Conservation (phyloP, 805 yeast genomes). For the Cyberlindnera euphorbiiphila region DNA sequence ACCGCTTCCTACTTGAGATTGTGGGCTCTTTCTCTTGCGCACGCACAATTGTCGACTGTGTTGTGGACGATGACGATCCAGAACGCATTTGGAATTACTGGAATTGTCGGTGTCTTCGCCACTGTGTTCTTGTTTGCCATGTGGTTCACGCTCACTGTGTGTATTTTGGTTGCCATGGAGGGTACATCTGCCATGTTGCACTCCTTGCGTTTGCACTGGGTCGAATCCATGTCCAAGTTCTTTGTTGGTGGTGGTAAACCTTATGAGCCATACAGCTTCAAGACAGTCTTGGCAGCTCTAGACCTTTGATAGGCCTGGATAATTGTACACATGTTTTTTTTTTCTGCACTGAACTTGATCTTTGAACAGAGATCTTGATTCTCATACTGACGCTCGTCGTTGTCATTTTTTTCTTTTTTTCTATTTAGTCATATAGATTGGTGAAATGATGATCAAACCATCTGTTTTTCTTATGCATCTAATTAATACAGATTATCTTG, state of each 20-base stretch:
- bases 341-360: too few relatives aligned
- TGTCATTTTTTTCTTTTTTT: neutral
- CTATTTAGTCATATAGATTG: conserved; percentile 1
- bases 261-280: conserved; percentile 83
- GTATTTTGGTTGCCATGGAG: conserved; percentile 93
- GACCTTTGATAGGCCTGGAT: conserved; percentile 7
- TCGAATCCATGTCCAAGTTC: conserved; percentile 97
- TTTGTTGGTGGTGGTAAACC: conserved; percentile 95
- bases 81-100: conserved; percentile 58
- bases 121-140: conserved; percentile 81
- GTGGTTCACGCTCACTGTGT: conserved; percentile 93
- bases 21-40: conserved; percentile 97
- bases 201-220: conserved; percentile 98
- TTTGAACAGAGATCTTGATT: neutral
- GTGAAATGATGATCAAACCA: neutral
- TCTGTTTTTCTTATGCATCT: conserved; percentile 2
- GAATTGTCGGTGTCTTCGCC: conserved; percentile 62
- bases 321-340: neutral
- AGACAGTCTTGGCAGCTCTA: conserved; percentile 14
- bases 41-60: conserved; percentile 92
- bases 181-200: conserved; percentile 99
- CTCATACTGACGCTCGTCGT: neutral
- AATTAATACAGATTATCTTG: conserved; percentile 2
- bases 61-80: conserved; percentile 94
- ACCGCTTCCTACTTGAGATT: conserved; percentile 94